These are phyloP conservation scores for Fistulinella prunicolor DNA, from an alignment of 768 basidiomycete species.

Conservation along the genomic window DNA sequence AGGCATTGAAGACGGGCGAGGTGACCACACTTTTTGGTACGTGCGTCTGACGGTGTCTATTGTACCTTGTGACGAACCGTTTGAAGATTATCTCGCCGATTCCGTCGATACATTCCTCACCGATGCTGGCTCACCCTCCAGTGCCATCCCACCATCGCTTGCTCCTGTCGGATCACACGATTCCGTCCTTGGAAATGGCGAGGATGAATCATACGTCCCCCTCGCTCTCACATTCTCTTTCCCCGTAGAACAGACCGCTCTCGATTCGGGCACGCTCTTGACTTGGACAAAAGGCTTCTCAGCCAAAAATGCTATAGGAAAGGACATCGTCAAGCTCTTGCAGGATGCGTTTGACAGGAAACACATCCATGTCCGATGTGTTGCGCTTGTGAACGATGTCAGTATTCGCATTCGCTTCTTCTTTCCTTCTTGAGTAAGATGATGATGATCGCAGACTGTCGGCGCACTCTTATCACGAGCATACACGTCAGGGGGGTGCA, in stretches of 20 bases:
- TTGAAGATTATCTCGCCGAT: slow-evolving; percentile 91
- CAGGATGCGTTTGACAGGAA: slow-evolving; percentile 92
- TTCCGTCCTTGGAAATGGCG: slow-evolving; percentile 10
- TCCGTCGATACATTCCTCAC: slow-evolving; percentile 96
- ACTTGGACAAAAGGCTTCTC: slow-evolving; percentile 97
- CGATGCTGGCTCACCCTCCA: slow-evolving; percentile 31
- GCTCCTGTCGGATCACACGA: slow-evolving; percentile 14
- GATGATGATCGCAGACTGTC: slow-evolving; percentile 63
- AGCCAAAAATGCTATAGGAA: slow-evolving; percentile 85
- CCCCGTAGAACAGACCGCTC: slow-evolving; percentile 95
- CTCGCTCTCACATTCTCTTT: slow-evolving; percentile 97
- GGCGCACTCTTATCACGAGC: slow-evolving; percentile 91
- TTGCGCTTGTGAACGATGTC: slow-evolving; percentile 93
- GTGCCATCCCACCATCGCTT: slow-evolving; percentile 27
- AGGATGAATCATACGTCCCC: slow-evolving; percentile 47
- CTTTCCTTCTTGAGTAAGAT: slow-evolving; percentile 9
- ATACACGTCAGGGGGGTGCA: slow-evolving; percentile 89
- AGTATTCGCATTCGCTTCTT: slow-evolving; percentile 35
- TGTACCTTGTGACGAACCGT: slow-evolving; percentile 9
- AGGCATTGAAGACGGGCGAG: slow-evolving; percentile 90
- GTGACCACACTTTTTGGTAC: slow-evolving; percentile 82
- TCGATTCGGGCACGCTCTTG: slow-evolving; percentile 84
- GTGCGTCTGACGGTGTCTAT: slow-evolving; percentile 10
- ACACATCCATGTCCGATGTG: slow-evolving; percentile 87
- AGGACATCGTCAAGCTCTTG: slow-evolving; percentile 85